These are phyloP conservation scores for Vigna angularis DNA, from an alignment of 306 rosid genomes.

Conservation along the genomic window DNA sequence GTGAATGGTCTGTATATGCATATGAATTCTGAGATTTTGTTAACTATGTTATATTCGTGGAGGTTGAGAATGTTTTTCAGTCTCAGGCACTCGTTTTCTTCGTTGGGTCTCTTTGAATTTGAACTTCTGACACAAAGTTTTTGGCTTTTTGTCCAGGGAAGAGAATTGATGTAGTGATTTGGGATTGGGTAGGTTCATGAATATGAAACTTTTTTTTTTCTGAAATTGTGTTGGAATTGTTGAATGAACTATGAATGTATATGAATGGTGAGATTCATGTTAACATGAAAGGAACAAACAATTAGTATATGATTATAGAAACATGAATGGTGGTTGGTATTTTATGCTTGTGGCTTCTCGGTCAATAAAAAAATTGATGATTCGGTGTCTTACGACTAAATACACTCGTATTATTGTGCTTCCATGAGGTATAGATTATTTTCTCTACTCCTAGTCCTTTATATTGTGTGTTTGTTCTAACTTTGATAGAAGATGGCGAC, in stretches of 20 bases:
- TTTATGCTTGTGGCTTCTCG: neutral
- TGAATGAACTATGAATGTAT: conserved; percentile 1
- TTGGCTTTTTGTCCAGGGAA: conserved; percentile 27
- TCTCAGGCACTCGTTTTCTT: conserved; percentile 61
- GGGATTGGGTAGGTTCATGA: conserved; percentile 12
- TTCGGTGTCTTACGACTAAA: too few relatives aligned
- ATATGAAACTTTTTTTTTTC: neutral
- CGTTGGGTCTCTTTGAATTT: conserved; percentile 39
- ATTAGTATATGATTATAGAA: neutral
- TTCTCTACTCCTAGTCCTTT: neutral
- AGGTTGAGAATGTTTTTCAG: conserved; percentile 82
- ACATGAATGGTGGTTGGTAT: conserved; percentile 4
- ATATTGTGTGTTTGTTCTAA: conserved; percentile 8
- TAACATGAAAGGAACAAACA: neutral
- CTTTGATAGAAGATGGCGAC: conserved; percentile 4
- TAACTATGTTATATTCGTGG: conserved; percentile 63
- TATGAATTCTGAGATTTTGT: conserved; percentile 23
- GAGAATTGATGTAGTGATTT: neutral
- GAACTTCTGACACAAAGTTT: conserved; percentile 8
- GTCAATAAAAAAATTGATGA: neutral
- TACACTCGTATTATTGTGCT: conserved; percentile 18
- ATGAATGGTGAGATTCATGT: neutral
- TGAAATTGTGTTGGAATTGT: conserved; percentile 14
- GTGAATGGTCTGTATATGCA: conserved; percentile 3
- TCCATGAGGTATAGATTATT: neutral